These are phyloP conservation scores for Guyanaporus albipodus DNA, from an alignment of 768 basidiomycete genomes.

Conservation along the genomic window DNA sequence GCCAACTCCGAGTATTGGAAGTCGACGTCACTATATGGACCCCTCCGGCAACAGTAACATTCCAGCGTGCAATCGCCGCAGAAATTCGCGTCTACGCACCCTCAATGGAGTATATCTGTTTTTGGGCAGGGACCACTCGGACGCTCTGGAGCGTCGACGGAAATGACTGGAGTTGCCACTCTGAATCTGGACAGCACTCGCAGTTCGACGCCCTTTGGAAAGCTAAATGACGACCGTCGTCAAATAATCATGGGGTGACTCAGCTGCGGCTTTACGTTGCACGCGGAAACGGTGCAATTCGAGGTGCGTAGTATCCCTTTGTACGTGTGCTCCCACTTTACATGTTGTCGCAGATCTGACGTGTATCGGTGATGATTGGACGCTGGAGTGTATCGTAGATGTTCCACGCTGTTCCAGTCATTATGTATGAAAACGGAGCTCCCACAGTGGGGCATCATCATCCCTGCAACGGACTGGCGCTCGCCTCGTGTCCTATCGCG, in stretches of 20 bases:
- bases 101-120: slow-evolving; percentile 30
- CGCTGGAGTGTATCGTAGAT: slow-evolving; percentile 22
- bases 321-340: slow-evolving; percentile 25
- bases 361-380: slow-evolving; percentile 15
- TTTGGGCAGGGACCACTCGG: slow-evolving; percentile 32
- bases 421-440: slow-evolving; percentile 31
- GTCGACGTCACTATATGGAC: slow-evolving; percentile 36
- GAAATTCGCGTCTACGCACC: slow-evolving; percentile 39
- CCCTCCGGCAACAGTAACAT: slow-evolving; percentile 26
- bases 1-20: slow-evolving; percentile 34
- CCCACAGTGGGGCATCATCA: slow-evolving; percentile 19
- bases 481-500: slow-evolving; percentile 29
- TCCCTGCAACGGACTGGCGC: slow-evolving; percentile 23
- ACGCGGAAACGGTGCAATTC: slow-evolving; percentile 13
- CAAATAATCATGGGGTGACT: slow-evolving; percentile 10
- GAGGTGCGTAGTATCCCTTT: slow-evolving; percentile 23
- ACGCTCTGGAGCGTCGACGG: slow-evolving; percentile 32
- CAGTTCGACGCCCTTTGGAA: slow-evolving; percentile 32
- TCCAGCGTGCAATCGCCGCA: slow-evolving; percentile 36
- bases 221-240: slow-evolving; percentile 11
- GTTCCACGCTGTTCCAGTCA: slow-evolving; percentile 20
- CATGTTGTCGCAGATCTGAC: slow-evolving; percentile 21
- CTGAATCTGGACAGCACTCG: slow-evolving; percentile 24
- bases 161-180: slow-evolving; percentile 33
- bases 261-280: slow-evolving; percentile 27